Evolutionary conservation across 2,329 filamentous ascomycete genomes (phyloP).

Genomic region (Colletotrichum sidae): DNA sequence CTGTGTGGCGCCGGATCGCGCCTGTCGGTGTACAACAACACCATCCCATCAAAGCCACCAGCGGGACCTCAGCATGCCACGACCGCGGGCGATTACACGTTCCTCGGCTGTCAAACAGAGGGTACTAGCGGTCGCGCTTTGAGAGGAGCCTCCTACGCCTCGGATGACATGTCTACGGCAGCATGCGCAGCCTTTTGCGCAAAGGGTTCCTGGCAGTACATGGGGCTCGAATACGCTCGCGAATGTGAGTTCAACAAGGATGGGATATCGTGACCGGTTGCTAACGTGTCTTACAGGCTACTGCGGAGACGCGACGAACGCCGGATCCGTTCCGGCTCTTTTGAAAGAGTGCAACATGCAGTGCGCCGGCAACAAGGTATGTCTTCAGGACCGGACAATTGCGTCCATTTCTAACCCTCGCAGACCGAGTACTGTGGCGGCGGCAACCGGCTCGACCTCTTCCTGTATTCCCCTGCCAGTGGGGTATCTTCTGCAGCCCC

Average conservation of each 20-base stretch:
- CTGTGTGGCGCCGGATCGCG: constrained; percentile 39
- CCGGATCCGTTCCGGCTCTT: constrained; percentile 35
- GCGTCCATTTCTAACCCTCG: background rate
- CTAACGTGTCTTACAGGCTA: constrained; percentile 26
- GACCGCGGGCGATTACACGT: constrained; percentile 38
- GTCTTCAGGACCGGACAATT: background rate
- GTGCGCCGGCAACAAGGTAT: constrained; percentile 39
- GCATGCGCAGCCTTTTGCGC: constrained; percentile 42
- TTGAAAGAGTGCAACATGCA: constrained; percentile 39
- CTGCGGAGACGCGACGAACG: constrained; percentile 40
- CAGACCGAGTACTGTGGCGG: constrained; percentile 38
- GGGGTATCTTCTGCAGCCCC: background rate
- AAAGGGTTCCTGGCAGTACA: constrained; percentile 37
- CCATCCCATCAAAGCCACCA: constrained; percentile 32
- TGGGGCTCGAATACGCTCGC: constrained; percentile 44
- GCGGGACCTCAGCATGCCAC: constrained; percentile 34
- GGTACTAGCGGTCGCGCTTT: constrained; percentile 39
- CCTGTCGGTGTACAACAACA: constrained; percentile 42
- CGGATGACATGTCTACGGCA: constrained; percentile 42
- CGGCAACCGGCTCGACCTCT: constrained; percentile 34
- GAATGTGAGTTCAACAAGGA: constrained; percentile 39
- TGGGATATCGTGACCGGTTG: constrained; percentile 35
- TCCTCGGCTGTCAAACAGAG: constrained; percentile 41
- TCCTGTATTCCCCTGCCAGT: constrained; percentile 4
- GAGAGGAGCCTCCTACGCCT: constrained; percentile 31